phyloP scores from a whole-genome alignment of 208 protist genomes.

The Crithidia brevicula region DNA sequence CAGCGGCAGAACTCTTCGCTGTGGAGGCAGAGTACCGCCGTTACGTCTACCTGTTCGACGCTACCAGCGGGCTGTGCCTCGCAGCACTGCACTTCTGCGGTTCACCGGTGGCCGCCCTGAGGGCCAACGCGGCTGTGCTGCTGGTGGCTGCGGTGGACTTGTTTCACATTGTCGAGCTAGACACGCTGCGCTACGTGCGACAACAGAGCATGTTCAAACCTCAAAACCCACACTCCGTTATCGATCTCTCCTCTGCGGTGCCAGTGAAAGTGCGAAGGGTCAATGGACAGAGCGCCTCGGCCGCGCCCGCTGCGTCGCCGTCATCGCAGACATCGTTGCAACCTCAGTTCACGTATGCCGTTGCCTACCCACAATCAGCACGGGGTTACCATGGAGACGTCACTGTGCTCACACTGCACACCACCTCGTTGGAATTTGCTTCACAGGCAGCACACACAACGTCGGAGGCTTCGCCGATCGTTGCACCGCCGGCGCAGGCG shows the following conservation, averaged over 20 bases:
- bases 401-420: constrained; percentile 25
- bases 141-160: constrained; percentile 47
- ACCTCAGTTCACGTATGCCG: constrained; percentile 11
- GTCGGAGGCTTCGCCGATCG: too few relatives aligned
- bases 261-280: neutral
- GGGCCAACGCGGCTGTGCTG: constrained; percentile 50
- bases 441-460: too few relatives aligned
- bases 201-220: constrained; percentile 56
- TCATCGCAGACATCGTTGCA: neutral
- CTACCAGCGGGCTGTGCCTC: constrained; percentile 30
- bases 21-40: constrained; percentile 29
- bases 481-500: neutral
- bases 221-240: constrained; percentile 43
- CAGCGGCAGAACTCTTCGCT: neutral
- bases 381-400: constrained; percentile 30
- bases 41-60: constrained; percentile 63
- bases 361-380: constrained; percentile 33
- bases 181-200: constrained; percentile 53
- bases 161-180: constrained; percentile 72
- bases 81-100: constrained; percentile 71
- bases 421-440: too few relatives aligned
- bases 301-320: neutral
- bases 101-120: constrained; percentile 40
- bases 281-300: neutral
- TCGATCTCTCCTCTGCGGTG: constrained; percentile 43